Conservation (phyloP, 1,284 basidiomycete species). For the Tremellales sp. region DNA sequence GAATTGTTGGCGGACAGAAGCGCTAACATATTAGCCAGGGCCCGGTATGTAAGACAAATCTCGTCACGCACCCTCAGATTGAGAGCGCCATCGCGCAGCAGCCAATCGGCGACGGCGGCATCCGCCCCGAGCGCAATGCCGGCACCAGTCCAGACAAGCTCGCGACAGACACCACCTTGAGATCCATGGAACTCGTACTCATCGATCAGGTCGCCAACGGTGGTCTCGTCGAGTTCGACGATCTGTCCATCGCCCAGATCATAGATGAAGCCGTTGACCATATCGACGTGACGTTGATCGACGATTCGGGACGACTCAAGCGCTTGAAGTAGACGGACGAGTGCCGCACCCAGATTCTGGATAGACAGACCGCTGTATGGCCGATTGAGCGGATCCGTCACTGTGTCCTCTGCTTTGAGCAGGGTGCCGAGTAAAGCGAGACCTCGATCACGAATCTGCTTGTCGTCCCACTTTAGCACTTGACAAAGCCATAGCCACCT, state of each 20-base stretch:
- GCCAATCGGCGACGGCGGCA: constrained; percentile 22
- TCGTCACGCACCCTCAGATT: constrained; percentile 21
- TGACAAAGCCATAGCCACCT: constrained; percentile 42
- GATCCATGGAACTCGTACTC: constrained; percentile 8
- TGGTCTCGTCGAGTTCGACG: constrained; percentile 21
- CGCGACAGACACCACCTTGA: constrained; percentile 26
- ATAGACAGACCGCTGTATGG: no score
- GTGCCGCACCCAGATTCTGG: constrained; percentile 19
- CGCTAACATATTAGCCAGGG: constrained; percentile 13
- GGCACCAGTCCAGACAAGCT: constrained; percentile 37
- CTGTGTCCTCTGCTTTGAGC: constrained; percentile 24
- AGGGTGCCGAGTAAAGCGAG: constrained; percentile 31
- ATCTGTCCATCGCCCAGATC: constrained; percentile 29
- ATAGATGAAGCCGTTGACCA: constrained; percentile 17
- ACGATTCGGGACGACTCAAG: constrained; percentile 21
- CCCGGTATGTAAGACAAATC: background rate
- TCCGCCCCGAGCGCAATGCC: constrained; percentile 16
- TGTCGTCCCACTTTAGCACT: constrained; percentile 30
- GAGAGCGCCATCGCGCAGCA: constrained; percentile 14
- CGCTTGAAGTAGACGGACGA: constrained; percentile 28
- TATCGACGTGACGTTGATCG: constrained; percentile 18
- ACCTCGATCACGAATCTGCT: constrained; percentile 32
- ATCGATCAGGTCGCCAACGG: constrained; percentile 15
- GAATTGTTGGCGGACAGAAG: constrained; percentile 27
- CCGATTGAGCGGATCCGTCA: no score